A percentile compares a stretch with the other conserved stretches of the same genome.
phyloP scores from a whole-genome alignment of 169 alveolate genomes.

The Plasmodium chabaudi region DNA sequence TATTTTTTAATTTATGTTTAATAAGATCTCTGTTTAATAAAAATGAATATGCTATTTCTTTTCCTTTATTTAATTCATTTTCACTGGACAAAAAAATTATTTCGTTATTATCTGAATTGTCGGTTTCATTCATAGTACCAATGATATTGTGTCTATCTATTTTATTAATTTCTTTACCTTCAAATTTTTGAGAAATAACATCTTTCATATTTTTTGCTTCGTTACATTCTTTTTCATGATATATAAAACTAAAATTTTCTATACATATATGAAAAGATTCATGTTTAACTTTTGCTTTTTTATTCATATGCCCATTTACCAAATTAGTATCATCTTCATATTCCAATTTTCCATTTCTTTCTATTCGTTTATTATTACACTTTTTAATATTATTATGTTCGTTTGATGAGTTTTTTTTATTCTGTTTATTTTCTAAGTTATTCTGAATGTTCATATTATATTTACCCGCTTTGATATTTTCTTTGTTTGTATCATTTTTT shows the following conservation, averaged over 20 bases:
- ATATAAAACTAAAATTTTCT: constrained; percentile 12
- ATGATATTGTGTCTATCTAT: too few relatives aligned
- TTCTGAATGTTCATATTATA: background rate
- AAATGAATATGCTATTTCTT: background rate
- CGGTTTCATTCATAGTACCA: too few relatives aligned
- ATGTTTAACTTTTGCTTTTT: constrained; percentile 17
- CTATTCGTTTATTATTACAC: background rate
- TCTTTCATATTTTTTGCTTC: too few relatives aligned
- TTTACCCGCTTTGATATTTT: too few relatives aligned
- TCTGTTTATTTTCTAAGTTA: too few relatives aligned
- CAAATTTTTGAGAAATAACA: too few relatives aligned
- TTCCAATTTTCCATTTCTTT: background rate
- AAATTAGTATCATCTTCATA: background rate
- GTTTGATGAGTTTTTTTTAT: too few relatives aligned
- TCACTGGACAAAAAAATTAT: background rate
- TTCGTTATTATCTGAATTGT: background rate
- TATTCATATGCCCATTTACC: background rate
- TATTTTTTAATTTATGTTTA: constrained; percentile 14
- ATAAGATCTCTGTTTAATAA: constrained; percentile 4
- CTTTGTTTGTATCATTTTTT: too few relatives aligned
- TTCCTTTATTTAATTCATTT: too few relatives aligned
- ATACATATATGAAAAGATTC: constrained; percentile 30
- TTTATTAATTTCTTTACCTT: too few relatives aligned
- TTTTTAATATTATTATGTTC: background rate
- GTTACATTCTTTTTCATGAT: constrained; percentile 1